Evolutionary conservation across 2,329 filamentous ascomycete species (phyloP).

Genomic region (Aspergillus fumigatus): DNA sequence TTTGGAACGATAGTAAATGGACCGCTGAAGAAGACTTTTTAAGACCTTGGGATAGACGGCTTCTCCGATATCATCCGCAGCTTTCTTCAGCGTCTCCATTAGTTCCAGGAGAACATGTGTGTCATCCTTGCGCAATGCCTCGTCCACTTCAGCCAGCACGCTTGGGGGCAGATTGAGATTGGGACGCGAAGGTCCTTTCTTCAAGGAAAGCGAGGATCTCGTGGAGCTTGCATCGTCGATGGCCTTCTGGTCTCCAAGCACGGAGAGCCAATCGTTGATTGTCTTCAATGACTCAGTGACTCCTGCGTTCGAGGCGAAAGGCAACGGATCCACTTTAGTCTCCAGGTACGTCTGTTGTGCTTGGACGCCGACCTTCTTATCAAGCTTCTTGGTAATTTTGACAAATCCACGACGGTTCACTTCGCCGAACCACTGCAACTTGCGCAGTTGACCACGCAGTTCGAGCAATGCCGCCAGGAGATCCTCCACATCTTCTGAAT

Average conservation of each 20-base stretch:
- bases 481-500: conserved; percentile 86
- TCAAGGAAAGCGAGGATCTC: conserved; percentile 65
- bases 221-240: conserved; percentile 70
- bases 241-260: conserved; percentile 71
- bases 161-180: conserved; percentile 66
- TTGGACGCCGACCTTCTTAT: conserved; percentile 81
- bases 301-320: conserved; percentile 73
- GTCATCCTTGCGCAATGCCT: conserved; percentile 39
- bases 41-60: conserved; percentile 61
- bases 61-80: conserved; percentile 54
- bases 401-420: conserved; percentile 92
- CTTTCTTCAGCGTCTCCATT: conserved; percentile 55
- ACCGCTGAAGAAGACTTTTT: conserved; percentile 41
- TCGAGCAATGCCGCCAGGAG: conserved; percentile 86
- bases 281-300: conserved; percentile 56
- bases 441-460: conserved; percentile 78
- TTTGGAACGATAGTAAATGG: conserved; percentile 68
- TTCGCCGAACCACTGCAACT: conserved; percentile 96
- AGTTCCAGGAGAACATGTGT: conserved; percentile 42
- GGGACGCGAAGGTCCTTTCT: conserved; percentile 70
- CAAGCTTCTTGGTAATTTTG: conserved; percentile 98
- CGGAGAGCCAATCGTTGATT: conserved; percentile 89
- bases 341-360: conserved; percentile 83
- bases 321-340: conserved; percentile 81
- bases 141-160: conserved; percentile 39